phyloP scores from a whole-genome alignment of 306 rosid species.

The Fagus sylvatica region DNA sequence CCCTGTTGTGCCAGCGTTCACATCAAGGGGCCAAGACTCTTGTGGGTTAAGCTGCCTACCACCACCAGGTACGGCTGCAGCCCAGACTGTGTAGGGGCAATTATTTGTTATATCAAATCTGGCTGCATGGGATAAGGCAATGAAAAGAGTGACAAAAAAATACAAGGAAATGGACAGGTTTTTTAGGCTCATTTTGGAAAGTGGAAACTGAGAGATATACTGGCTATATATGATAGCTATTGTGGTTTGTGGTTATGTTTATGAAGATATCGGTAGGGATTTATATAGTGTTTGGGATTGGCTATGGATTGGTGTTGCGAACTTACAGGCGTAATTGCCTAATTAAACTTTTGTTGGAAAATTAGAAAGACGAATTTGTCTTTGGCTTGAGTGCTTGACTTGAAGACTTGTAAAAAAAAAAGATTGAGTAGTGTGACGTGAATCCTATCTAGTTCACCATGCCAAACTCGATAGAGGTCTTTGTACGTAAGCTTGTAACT shows the following conservation, averaged over 20 bases:
- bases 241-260: neutral
- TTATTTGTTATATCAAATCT: conserved; percentile 44
- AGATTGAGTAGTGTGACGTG: no score
- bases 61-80: conserved; percentile 49
- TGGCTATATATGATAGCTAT: no score
- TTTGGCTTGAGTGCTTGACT: no score
- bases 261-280: conserved; percentile 12
- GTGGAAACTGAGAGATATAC: neutral
- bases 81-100: conserved; percentile 62
- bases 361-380: no score
- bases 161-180: conserved; percentile 3
- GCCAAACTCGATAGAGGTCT: no score
- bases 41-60: conserved; percentile 38
- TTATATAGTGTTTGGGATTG: conserved; percentile 13
- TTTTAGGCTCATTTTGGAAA: conserved; percentile 23
- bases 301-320: neutral
- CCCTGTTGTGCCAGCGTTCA: conserved; percentile 23
- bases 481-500: no score
- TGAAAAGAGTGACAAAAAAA: conserved; percentile 26
- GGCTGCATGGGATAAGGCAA: conserved; percentile 26
- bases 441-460: no score
- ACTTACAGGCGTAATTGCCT: no score
- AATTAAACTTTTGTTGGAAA: no score
- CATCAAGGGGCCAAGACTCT: conserved; percentile 42
- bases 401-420: no score